These are phyloP conservation scores for Macrophomina phaseolina DNA, from an alignment of 2,329 filamentous ascomycete species.

Conservation along the genomic window DNA sequence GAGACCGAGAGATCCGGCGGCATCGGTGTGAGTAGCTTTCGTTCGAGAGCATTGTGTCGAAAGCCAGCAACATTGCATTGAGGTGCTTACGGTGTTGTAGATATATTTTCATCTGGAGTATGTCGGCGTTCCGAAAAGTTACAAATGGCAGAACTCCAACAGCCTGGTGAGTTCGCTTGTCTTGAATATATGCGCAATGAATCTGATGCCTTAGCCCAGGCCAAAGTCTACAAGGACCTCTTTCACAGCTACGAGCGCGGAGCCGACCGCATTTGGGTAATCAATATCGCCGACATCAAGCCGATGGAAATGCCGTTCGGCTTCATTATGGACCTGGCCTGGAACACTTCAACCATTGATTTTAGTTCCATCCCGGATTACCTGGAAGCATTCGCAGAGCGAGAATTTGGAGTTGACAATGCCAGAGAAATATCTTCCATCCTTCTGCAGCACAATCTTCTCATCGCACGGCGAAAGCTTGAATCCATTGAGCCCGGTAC, in stretches of 20 bases:
- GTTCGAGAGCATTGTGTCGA: no score
- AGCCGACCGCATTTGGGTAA: slow-evolving; percentile 33
- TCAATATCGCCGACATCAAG: slow-evolving; percentile 36
- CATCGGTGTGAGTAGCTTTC: slow-evolving; percentile 22
- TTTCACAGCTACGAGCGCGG: slow-evolving; percentile 30
- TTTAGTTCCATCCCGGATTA: slow-evolving; percentile 15
- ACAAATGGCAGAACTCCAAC: slow-evolving; percentile 34
- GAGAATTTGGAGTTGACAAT: slow-evolving; percentile 10
- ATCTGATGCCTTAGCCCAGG: background rate
- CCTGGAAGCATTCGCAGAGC: slow-evolving; percentile 12
- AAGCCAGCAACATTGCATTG: no score
- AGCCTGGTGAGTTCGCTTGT: slow-evolving; percentile 28
- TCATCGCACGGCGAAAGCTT: slow-evolving; percentile 25
- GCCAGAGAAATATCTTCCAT: slow-evolving; percentile 20
- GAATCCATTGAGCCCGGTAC: slow-evolving; percentile 28
- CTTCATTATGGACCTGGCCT: slow-evolving; percentile 34
- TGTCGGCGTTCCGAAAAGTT: slow-evolving; percentile 31
- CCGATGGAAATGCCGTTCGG: slow-evolving; percentile 33
- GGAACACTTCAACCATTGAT: slow-evolving; percentile 27
- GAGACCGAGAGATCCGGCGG: slow-evolving; percentile 30
- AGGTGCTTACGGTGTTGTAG: background rate
- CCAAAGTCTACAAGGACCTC: slow-evolving; percentile 28
- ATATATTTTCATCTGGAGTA: slow-evolving; percentile 35
- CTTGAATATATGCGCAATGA: slow-evolving; percentile 10
- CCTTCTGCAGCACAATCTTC: slow-evolving; percentile 18